Base-by-base conservation (phyloP, 2,329 filamentous ascomycete genomes). In the Elsinoe arachidis region DNA sequence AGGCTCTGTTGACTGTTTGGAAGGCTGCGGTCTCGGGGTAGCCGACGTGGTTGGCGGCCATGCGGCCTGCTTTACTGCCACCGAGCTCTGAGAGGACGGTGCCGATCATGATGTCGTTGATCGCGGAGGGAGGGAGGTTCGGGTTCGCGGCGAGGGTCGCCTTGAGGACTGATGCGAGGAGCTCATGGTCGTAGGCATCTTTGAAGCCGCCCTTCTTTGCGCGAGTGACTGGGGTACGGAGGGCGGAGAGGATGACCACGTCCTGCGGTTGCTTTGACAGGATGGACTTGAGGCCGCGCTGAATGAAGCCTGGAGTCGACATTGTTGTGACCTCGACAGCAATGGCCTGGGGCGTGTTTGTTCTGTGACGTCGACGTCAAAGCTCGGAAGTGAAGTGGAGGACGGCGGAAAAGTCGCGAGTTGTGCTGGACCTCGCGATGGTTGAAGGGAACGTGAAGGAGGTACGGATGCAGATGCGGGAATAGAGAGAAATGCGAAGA, bases 41-140 rank as follows among this genome's bases (percentile, higher is more conserved):
- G 34, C 90, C 90, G 58, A 86, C 85, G 74, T 95, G 88, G 73
- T 90, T 87, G 65, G 92, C 82, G 44, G 90, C 90, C 88, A 95
- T 95, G 62, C 91, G 87, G 1, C 87, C 90, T 0, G 90, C 90
- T 77, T 96, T 96, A 64, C 82, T 85, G 58, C 91, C 91, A 63
- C 91, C 91, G 12, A 96, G 86, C 72, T 96, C 90, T 26, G 89
- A 90, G 56, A 96, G 83, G 3, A 96, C 91, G 34, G 90, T 90
- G 63, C 91, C 92, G 57, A 96, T 85, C 61, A 85, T 86, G 2
- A 96, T 82, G 68, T 96, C 92, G 65, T 95, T 79, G 62, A 92
- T 83, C 47, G 79, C 73, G 2, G 80, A 73, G 0, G 87, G 83
- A 65, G 88, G 81, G 60, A 93, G 82, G 63, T 83, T 83, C 1